Conservation (phyloP, 148 eudicot genomes). For the Selenicereus undatus region DNA sequence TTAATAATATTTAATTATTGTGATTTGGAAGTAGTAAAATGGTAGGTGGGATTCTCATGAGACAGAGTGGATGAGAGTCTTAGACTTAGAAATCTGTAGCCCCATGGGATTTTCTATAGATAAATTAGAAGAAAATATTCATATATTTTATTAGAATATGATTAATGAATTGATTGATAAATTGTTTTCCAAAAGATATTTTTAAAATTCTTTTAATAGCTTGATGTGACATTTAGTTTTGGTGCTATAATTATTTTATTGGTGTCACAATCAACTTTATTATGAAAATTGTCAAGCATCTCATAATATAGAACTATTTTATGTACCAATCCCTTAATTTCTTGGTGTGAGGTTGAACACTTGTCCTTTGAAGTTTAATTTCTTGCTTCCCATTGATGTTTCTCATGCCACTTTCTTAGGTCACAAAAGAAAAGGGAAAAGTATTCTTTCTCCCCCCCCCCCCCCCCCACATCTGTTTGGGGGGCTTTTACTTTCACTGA, state of each 20-base stretch:
- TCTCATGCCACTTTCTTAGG: neutral
- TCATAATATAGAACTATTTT: neutral
- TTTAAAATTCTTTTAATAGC: neutral
- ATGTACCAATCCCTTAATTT: neutral
- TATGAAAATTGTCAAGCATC: constrained; percentile 7
- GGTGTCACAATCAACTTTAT: neutral
- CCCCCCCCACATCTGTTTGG: no score
- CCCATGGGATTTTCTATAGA: constrained; percentile 12
- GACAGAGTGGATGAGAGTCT: constrained; percentile 21
- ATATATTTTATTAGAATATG: neutral
- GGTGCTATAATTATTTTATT: neutral
- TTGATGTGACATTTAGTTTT: constrained; percentile 16
- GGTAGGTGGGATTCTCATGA: constrained; percentile 27
- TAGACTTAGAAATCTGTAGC: constrained; percentile 12
- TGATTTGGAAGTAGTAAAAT: constrained; percentile 11
- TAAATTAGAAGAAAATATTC: neutral
- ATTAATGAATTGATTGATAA: neutral
- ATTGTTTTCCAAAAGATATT: neutral
- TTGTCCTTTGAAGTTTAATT: neutral
- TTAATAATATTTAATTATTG: constrained; percentile 3
- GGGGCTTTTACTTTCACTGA: no score
- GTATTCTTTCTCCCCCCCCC: neutral
- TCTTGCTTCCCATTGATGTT: neutral
- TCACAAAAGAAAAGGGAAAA: neutral
- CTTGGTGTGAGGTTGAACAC: neutral